Evolutionary conservation across 305 asterid species (phyloP).

Genomic region (Rubia peregrina): DNA sequence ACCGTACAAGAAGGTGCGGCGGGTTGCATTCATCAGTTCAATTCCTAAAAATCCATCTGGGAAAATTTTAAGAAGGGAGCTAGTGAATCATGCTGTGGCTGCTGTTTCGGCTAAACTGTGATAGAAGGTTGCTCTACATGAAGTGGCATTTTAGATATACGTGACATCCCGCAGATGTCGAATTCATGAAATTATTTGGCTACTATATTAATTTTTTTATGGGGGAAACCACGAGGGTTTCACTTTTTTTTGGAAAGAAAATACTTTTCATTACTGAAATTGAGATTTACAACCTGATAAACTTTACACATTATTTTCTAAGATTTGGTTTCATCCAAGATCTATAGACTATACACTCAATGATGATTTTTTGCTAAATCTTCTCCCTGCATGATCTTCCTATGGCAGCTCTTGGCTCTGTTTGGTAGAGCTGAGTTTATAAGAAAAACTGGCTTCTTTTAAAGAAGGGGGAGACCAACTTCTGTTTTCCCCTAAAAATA

Average conservation of each 20-base stretch:
- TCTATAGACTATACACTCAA: no score
- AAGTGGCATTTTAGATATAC: neutral
- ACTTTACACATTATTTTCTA: no score
- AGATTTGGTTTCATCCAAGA: no score
- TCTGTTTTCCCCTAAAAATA: no score
- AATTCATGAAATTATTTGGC: neutral
- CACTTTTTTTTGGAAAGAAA: neutral
- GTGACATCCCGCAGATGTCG: neutral
- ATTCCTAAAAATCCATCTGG: conserved; percentile 80
- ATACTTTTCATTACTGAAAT: no score
- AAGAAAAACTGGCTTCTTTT: no score
- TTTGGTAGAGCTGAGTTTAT: no score
- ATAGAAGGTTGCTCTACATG: conserved; percentile 12
- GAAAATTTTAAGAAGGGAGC: conserved; percentile 61
- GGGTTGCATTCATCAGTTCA: conserved; percentile 45
- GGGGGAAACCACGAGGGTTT: neutral
- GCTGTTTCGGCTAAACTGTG: conserved; percentile 45
- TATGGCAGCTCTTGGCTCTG: no score
- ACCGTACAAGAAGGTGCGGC: conserved; percentile 66
- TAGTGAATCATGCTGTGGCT: conserved; percentile 40
- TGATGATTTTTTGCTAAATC: no score
- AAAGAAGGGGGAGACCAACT: no score
- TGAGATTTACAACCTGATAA: no score
- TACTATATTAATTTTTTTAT: neutral
- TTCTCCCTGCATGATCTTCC: no score